These are phyloP conservation scores for Backusella tarrabulga DNA, from an alignment of 192 early-diverging fungal species.

Conservation along the genomic window DNA sequence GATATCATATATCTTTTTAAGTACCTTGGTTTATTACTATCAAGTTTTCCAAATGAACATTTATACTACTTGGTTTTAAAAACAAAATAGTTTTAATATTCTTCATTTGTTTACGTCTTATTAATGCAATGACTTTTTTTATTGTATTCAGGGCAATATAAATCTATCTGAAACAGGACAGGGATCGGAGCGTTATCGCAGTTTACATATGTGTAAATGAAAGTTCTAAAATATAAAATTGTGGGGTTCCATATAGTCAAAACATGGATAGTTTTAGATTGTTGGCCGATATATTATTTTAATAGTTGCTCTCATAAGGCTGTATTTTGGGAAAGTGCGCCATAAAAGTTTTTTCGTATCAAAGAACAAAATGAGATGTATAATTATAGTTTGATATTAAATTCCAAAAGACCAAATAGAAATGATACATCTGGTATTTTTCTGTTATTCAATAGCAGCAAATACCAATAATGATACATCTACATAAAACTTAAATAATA, in stretches of 20 bases:
- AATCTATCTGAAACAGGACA: background rate
- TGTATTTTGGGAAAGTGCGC: background rate
- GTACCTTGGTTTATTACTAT: no score
- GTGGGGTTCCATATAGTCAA: background rate
- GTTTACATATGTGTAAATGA: background rate
- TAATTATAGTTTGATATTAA: background rate
- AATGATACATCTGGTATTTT: background rate
- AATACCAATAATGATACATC: background rate
- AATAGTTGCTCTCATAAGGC: background rate
- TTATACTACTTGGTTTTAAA: no score
- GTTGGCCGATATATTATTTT: background rate
- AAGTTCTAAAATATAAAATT: background rate
- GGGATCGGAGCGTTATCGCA: background rate
- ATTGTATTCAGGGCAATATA: background rate
- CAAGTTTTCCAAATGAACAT: no score
- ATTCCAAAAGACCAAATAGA: background rate
- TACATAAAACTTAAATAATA: background rate
- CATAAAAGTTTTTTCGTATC: background rate
- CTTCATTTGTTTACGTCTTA: no score
- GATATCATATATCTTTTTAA: no score
- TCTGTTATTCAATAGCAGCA: background rate
- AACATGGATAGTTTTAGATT: background rate
- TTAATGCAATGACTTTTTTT: background rate
- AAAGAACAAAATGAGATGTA: background rate
- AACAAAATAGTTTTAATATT: no score